Evolutionary conservation across 2,329 filamentous ascomycete species (phyloP).

Genomic region (Tolypocladium amazonense): DNA sequence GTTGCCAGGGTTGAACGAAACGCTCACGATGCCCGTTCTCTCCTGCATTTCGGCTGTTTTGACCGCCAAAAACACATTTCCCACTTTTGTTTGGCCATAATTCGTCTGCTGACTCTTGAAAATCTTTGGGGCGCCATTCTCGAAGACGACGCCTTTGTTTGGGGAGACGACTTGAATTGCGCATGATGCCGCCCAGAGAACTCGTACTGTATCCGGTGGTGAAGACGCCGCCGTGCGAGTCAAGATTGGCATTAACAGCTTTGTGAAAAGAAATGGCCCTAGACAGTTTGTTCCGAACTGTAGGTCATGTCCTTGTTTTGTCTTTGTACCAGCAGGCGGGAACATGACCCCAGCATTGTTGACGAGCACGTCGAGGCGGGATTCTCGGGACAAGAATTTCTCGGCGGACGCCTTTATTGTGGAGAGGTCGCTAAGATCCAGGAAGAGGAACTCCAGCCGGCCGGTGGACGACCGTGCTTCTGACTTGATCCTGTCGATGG

Average conservation of each 20-base stretch:
- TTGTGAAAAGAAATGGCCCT: not conserved
- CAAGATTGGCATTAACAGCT: not conserved
- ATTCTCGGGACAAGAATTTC: not conserved
- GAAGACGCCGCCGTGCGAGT: not conserved
- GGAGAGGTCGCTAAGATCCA: not conserved
- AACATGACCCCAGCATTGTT: not conserved
- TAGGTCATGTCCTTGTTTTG: not conserved
- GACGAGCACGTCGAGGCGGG: not conserved
- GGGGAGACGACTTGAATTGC: not conserved
- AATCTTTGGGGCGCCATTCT: not conserved
- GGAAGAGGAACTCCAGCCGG: not conserved
- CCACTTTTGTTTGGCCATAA: not conserved
- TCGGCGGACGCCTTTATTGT: not conserved
- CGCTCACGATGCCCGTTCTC: not conserved
- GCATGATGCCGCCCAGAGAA: not conserved
- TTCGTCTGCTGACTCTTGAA: not conserved
- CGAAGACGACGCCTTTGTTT: not conserved
- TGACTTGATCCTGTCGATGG: not conserved
- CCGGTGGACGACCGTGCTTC: not conserved
- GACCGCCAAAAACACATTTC: not conserved
- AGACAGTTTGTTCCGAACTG: not conserved
- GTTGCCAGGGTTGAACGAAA: not conserved
- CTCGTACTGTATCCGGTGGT: not conserved
- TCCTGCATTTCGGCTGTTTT: not conserved
- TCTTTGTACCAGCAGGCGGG: not conserved